These are phyloP conservation scores for Micromonas commoda DNA, from an alignment of 139 green algal genomes.

Conservation along the genomic window DNA sequence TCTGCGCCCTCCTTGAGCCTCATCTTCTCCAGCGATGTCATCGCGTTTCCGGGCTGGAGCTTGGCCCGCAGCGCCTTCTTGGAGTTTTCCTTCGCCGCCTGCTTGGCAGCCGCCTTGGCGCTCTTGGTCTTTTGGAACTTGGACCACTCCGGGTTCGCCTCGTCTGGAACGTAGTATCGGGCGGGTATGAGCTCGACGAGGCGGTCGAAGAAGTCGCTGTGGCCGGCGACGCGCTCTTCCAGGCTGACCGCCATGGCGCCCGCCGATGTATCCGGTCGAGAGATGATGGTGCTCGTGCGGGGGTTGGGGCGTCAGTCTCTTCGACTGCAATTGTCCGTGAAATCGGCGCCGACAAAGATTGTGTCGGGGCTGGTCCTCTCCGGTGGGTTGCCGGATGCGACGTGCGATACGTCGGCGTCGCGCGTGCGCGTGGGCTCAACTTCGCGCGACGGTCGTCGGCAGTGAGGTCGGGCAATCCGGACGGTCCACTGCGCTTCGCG, in stretches of 20 bases:
- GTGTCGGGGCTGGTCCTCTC: no score
- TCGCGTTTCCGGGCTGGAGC: background rate
- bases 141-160: background rate
- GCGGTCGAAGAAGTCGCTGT: background rate
- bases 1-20: background rate
- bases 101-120: background rate
- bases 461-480: no score
- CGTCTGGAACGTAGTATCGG: background rate
- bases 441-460: no score
- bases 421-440: no score
- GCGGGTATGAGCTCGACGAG: background rate
- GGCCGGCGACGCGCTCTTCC: background rate
- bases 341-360: no score
- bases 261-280: no score
- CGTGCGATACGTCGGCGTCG: no score
- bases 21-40: background rate
- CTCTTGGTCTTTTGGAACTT: background rate
- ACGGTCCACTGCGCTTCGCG: no score
- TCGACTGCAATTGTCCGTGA: no score
- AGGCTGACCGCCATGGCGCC: background rate
- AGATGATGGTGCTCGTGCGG: no score
- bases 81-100: background rate
- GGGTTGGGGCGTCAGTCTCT: no score
- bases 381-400: no score
- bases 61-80: background rate